These are phyloP conservation scores for Fusarium newnesense DNA, from an alignment of 2,329 filamentous ascomycete genomes.

Conservation along the genomic window DNA sequence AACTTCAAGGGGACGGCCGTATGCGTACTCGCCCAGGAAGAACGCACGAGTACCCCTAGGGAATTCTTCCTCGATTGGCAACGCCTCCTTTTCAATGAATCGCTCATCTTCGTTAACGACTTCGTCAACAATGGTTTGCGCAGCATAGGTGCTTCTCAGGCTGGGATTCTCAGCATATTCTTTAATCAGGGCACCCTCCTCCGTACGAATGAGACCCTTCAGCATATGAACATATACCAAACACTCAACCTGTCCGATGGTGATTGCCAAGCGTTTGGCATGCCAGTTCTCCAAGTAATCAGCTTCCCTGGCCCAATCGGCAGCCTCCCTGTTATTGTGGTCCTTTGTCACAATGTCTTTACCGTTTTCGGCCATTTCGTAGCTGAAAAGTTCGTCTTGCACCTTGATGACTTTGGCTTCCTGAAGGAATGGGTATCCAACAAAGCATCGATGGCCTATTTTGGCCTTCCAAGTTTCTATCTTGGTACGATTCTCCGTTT, in stretches of 20 bases:
- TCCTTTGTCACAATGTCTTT: slow-evolving; percentile 73
- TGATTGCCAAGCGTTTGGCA: slow-evolving; percentile 88
- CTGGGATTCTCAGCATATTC: slow-evolving; percentile 90
- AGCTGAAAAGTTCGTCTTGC: slow-evolving; percentile 93
- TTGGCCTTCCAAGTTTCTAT: slow-evolving; percentile 79
- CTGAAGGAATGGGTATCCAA: slow-evolving; percentile 94
- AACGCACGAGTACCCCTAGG: slow-evolving; percentile 85
- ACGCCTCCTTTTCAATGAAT: slow-evolving; percentile 88
- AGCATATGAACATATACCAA: slow-evolving; percentile 94
- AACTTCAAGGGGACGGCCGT: slow-evolving; percentile 89
- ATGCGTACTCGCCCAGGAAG: slow-evolving; percentile 93
- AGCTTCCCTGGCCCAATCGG: slow-evolving; percentile 86
- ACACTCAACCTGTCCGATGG: slow-evolving; percentile 87
- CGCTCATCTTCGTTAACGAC: slow-evolving; percentile 92
- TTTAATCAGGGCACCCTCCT: slow-evolving; percentile 90
- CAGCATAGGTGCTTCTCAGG: slow-evolving; percentile 88
- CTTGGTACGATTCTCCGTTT: slow-evolving; percentile 76
- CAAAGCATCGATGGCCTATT: slow-evolving; percentile 85
- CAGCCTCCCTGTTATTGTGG: slow-evolving; percentile 80
- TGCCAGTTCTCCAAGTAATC: slow-evolving; percentile 86
- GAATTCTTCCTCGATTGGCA: slow-evolving; percentile 92
- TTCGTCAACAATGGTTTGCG: slow-evolving; percentile 88
- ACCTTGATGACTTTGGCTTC: slow-evolving; percentile 91
- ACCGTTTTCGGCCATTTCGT: slow-evolving; percentile 74
- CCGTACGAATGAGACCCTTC: slow-evolving; percentile 88